phyloP scores from a whole-genome alignment of 192 early-diverging fungal species.

The Podila minutissima region DNA sequence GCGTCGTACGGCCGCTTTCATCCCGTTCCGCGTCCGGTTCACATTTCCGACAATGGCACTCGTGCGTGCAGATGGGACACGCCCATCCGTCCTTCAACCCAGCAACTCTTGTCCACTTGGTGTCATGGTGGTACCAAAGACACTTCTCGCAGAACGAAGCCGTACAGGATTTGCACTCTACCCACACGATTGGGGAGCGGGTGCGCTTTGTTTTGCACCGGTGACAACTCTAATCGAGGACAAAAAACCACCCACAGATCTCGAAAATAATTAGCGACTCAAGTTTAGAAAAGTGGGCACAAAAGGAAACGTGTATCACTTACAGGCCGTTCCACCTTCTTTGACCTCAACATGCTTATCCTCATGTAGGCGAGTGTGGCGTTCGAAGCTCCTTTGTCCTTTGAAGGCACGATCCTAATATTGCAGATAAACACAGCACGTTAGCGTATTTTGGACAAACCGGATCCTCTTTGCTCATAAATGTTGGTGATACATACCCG shows the following conservation, averaged over 20 bases:
- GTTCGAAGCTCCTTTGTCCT: constrained; percentile 1
- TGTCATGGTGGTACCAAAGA: constrained; percentile 11
- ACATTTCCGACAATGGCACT: constrained; percentile 9
- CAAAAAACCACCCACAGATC: too few relatives aligned
- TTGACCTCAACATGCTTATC: background rate
- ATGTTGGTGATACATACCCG: background rate
- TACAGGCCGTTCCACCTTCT: background rate
- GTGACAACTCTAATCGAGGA: constrained; percentile 13
- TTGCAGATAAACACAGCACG: background rate
- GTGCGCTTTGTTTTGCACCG: background rate
- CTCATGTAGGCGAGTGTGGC: constrained; percentile 25
- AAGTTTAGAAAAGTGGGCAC: background rate
- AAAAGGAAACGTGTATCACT: background rate
- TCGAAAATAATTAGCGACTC: background rate
- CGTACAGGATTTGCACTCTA: constrained; percentile 5
- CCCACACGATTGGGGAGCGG: background rate
- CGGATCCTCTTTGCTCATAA: too few relatives aligned
- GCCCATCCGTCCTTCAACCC: background rate
- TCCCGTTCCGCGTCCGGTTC: background rate
- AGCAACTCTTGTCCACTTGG: constrained; percentile 14
- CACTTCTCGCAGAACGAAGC: constrained; percentile 18
- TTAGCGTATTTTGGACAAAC: background rate
- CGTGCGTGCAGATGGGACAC: constrained; percentile 12
- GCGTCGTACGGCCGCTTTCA: background rate
- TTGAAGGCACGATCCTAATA: constrained; percentile 19